Base-by-base conservation (phyloP, 352 stramenopile species). In the Thraustochytrium aureum region DNA sequence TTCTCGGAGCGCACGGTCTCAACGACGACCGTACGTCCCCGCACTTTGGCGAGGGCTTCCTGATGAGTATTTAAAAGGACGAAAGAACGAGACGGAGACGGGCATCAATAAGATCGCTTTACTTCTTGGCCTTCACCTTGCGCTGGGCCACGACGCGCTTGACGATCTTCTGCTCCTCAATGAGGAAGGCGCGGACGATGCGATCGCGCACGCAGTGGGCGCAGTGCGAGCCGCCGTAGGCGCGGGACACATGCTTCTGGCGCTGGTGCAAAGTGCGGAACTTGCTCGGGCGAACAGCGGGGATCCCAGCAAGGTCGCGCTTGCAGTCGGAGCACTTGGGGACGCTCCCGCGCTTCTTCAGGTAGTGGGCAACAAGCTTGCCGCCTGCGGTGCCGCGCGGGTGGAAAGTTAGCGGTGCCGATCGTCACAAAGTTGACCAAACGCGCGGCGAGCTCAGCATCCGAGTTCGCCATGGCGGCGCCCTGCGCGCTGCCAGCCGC, bases 91-190 rank as follows among this genome's bases (percentile, higher is more conserved):
- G n/a, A n/a, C n/a, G n/a, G n/a, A n/a, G n/a, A n/a, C n/a, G n/a
- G n/a, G n/a, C n/a, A n/a, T n/a, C n/a, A n/a, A n/a, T n/a, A n/a
- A n/a, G n/a, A n/a, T n/a, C n/a, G n/a, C n/a, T n/a, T n/a, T n/a
- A n/a, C 43, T 22, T 52, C 60, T 85, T 83, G n/a, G 62, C 69
- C 76, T 87, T 88, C 62, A 83, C 86, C 87, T 92, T 91, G 85
- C 90, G 90, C 87, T 99, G 94, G 54, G 93, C 87, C 76, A 99
- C 90, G 72, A 99, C 91, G 89, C 98, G 97, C 95, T 99, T 99
- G 59, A 99, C 95, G 84, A 98, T 98, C 94, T 99, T 99, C 87
- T 99, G 95, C 89, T 99, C 96, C 88, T 99, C 96, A 88, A 99
- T 96, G 67, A 99, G 87, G 88, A 99, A 99, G 47, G 96, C 96